Evolutionary conservation across 805 yeast species (phyloP).

Genomic region (Deakozyma indianensis): DNA sequence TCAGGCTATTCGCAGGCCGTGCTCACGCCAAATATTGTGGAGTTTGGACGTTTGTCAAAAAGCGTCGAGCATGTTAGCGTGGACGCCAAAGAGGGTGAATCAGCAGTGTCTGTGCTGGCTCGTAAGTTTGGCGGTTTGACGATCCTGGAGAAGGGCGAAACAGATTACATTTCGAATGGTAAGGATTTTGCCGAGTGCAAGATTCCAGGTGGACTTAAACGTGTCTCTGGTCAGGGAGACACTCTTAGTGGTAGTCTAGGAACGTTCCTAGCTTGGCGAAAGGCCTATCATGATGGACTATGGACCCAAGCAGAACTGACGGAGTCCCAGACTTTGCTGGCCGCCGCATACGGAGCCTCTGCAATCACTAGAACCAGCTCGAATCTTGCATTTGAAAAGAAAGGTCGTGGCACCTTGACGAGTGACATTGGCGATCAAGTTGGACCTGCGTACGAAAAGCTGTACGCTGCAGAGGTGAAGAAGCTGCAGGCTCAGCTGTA

Average conservation of each 20-base stretch:
- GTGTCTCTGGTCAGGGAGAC: conserved; percentile 97
- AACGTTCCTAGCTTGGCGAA: conserved; percentile 67
- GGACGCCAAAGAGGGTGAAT: conserved; percentile 9
- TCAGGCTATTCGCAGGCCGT: conserved; percentile 45
- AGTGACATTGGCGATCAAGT: conserved; percentile 61
- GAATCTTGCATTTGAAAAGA: conserved; percentile 42
- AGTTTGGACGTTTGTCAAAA: conserved; percentile 56
- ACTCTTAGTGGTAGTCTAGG: conserved; percentile 79
- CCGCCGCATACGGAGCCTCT: conserved; percentile 64
- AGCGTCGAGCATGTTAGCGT: conserved; percentile 22
- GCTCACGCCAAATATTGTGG: conserved; percentile 82
- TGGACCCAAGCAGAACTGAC: conserved; percentile 36
- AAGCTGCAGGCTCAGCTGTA: conserved; percentile 1
- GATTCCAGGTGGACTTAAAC: conserved; percentile 16
- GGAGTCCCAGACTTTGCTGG: conserved; percentile 19
- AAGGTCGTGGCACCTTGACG: conserved; percentile 75
- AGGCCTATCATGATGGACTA: conserved; percentile 40
- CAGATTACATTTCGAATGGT: conserved; percentile 49
- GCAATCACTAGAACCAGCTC: conserved; percentile 54
- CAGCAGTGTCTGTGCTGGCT: conserved; percentile 31
- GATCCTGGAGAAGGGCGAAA: conserved; percentile 58
- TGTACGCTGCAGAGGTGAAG: conserved; percentile 16
- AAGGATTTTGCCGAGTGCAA: conserved; percentile 23
- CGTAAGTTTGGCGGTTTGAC: conserved; percentile 38
- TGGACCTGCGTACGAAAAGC: conserved; percentile 42